Percentiles rank a stretch among this genome's conserved stretches.
These are phyloP conservation scores for Pilaira anomala DNA, from an alignment of 192 early-diverging fungal genomes.

Conservation along the genomic window DNA sequence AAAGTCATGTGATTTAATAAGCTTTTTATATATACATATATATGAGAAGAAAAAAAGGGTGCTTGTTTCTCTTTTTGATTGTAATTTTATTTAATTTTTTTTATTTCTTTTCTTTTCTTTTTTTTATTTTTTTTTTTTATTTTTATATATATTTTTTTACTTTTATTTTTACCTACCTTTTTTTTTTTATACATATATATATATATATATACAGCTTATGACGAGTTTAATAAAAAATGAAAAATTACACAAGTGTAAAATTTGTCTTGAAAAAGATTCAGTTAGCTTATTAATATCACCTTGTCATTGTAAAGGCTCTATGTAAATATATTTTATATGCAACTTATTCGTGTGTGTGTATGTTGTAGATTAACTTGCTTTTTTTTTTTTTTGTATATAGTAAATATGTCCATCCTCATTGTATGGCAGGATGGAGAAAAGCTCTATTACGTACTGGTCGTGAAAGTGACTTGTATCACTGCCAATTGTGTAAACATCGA, in stretches of 20 bases:
- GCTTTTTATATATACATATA: background rate
- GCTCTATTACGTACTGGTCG: conserved; percentile 18
- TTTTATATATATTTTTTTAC: background rate
- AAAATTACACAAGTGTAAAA: conserved; percentile 25
- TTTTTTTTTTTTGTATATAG: conserved; percentile 14
- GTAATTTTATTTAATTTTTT: background rate
- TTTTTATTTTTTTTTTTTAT: background rate
- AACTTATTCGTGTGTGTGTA: no score
- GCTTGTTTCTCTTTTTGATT: no score
- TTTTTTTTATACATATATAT: conserved; percentile 3
- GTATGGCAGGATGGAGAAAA: conserved; percentile 33
- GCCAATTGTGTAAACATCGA: conserved; percentile 30
- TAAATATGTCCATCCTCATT: conserved; percentile 37
- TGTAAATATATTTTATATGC: conserved; percentile 33
- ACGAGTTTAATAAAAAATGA: background rate
- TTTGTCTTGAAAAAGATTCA: conserved; percentile 37
- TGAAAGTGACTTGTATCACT: conserved; percentile 23
- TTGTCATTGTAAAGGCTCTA: conserved; percentile 38
- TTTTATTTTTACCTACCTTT: background rate
- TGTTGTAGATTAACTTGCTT: background rate
- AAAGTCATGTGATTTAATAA: conserved; percentile 2
- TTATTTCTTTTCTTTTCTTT: background rate
- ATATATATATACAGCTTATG: no score
- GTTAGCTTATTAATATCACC: conserved; percentile 27
- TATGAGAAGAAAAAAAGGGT: background rate